Percentiles rank a stretch among this genome's conserved stretches.
Evolutionary conservation across 2,329 filamentous ascomycete species (phyloP).

Genomic region (Cercospora berteroae): DNA sequence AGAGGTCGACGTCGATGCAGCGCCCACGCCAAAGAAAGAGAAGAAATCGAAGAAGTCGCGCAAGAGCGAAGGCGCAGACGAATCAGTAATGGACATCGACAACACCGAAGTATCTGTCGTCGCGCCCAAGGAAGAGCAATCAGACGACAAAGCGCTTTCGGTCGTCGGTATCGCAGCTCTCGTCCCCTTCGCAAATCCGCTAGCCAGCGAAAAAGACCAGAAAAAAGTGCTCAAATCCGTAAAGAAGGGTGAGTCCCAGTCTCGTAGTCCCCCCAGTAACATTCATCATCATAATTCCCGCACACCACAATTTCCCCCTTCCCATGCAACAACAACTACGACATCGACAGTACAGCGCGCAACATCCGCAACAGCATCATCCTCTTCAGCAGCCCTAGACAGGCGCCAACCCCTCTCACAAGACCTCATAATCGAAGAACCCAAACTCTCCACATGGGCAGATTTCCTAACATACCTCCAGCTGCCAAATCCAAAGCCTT

Average conservation of each 20-base stretch:
- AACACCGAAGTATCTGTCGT: constrained; percentile 29
- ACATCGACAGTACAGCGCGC: background rate
- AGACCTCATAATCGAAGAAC: constrained; percentile 11
- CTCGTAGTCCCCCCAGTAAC: constrained; percentile 11
- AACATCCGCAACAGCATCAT: background rate
- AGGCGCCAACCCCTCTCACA: background rate
- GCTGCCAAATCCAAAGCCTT: constrained; percentile 93
- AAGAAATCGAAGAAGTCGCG: constrained; percentile 60
- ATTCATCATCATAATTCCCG: background rate
- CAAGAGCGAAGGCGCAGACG: constrained; percentile 54
- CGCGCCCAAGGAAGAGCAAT: constrained; percentile 41
- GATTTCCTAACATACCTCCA: constrained; percentile 42
- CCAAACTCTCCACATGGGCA: constrained; percentile 11
- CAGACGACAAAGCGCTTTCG: constrained; percentile 42
- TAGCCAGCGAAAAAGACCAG: constrained; percentile 73
- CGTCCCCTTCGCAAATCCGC: constrained; percentile 78
- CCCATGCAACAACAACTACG: background rate
- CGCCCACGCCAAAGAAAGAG: constrained; percentile 39
- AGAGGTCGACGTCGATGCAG: constrained; percentile 22
- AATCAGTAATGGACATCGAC: constrained; percentile 30
- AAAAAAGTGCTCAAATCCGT: constrained; percentile 66
- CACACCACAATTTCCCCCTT: background rate
- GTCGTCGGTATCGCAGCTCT: constrained; percentile 53
- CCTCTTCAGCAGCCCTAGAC: background rate
- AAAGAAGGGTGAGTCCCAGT: constrained; percentile 53